These are phyloP conservation scores for Vaccinium macrocarpon DNA, from an alignment of 148 eudicot species.

Conservation along the genomic window DNA sequence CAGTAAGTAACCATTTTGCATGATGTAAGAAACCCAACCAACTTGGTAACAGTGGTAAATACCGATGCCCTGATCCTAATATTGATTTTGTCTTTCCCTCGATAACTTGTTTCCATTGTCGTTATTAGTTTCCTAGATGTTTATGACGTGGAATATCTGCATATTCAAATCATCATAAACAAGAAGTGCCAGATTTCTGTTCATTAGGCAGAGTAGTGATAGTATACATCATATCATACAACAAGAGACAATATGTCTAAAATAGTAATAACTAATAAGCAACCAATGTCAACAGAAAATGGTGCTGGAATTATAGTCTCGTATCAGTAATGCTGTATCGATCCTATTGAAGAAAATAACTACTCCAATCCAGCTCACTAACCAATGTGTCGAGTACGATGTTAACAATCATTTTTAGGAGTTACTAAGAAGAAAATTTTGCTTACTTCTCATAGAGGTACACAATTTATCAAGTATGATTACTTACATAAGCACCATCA, in stretches of 20 bases:
- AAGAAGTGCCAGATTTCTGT: background rate
- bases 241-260: background rate
- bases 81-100: background rate
- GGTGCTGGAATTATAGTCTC: background rate
- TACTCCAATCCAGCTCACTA: background rate
- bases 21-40: background rate
- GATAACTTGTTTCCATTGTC: background rate
- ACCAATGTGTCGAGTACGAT: background rate
- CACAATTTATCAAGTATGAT: background rate
- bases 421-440: background rate
- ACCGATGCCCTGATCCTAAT: background rate
- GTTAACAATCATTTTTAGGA: background rate
- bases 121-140: background rate
- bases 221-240: background rate
- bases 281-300: background rate
- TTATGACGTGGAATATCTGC: background rate
- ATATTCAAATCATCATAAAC: background rate
- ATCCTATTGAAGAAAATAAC: background rate
- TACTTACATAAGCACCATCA: slow-evolving; percentile 45
- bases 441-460: background rate
- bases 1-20: background rate
- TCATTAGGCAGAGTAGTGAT: background rate
- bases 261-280: background rate
- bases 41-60: background rate
- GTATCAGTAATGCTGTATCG: background rate